Conservation (phyloP, 2,329 filamentous ascomycete genomes). For the Lachnellula hyalina region DNA sequence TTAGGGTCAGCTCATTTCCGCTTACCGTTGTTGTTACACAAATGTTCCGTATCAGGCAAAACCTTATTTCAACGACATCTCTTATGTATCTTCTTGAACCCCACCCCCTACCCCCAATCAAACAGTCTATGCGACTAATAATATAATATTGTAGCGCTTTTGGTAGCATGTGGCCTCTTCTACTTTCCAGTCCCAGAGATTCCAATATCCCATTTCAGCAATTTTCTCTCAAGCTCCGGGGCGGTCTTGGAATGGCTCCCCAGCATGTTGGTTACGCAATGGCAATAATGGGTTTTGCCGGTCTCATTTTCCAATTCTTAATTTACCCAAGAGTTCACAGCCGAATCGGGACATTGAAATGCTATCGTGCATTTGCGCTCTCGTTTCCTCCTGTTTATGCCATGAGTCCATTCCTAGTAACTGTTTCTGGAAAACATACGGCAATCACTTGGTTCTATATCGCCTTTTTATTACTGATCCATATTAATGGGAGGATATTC, state of each 20-base stretch:
- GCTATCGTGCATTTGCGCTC: constrained; percentile 60
- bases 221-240: constrained; percentile 43
- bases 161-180: constrained; percentile 53
- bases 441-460: constrained; percentile 54
- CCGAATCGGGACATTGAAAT: constrained; percentile 59
- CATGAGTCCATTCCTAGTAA: constrained; percentile 64
- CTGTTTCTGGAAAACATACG: too few relatives aligned
- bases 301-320: constrained; percentile 63
- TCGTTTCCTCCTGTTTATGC: constrained; percentile 65
- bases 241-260: constrained; percentile 63
- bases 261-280: constrained; percentile 63
- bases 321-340: constrained; percentile 62
- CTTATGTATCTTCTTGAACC: too few relatives aligned
- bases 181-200: constrained; percentile 52
- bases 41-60: too few relatives aligned
- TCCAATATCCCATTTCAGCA: background rate
- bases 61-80: constrained; percentile 34
- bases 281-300: constrained; percentile 63
- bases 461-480: constrained; percentile 46
- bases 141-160: constrained; percentile 49
- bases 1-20: constrained; percentile 7
- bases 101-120: too few relatives aligned
- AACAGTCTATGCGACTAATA: too few relatives aligned
- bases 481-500: constrained; percentile 55
- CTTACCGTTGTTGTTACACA: background rate